These are phyloP conservation scores for Scheffersomyces cryptocercus DNA, from an alignment of 1,139 yeast species.

Conservation along the genomic window DNA sequence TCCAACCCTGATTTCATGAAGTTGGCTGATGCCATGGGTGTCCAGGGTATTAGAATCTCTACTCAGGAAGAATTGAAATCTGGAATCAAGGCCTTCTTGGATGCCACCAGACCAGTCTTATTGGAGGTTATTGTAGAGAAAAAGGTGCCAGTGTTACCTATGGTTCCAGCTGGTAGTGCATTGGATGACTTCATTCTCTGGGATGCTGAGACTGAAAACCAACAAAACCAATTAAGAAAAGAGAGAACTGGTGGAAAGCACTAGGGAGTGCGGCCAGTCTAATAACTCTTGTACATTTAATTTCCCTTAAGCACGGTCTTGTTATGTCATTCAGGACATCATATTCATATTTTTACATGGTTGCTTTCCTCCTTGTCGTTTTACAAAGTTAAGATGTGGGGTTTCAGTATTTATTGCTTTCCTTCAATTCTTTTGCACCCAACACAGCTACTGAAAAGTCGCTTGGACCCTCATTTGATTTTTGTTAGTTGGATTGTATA, in stretches of 20 bases:
- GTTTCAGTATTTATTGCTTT: background rate
- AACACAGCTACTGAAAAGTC: background rate
- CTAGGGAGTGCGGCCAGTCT: constrained; percentile 12
- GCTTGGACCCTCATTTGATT: background rate
- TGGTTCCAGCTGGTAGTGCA: constrained; percentile 97
- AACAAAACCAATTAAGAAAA: constrained; percentile 64
- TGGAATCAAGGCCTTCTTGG: constrained; percentile 69
- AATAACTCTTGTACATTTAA: background rate
- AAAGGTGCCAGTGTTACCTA: constrained; percentile 97
- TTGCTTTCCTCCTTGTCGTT: no score
- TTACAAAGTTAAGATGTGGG: background rate
- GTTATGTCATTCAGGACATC: background rate
- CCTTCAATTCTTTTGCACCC: background rate
- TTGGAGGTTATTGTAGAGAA: constrained; percentile 89
- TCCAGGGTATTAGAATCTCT: constrained; percentile 74
- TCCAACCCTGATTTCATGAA: constrained; percentile 89
- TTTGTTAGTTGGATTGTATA: background rate
- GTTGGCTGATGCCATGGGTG: constrained; percentile 91
- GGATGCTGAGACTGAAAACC: constrained; percentile 76
- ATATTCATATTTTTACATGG: background rate
- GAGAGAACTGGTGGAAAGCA: constrained; percentile 61
- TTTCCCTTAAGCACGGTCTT: background rate
- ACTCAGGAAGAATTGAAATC: constrained; percentile 60
- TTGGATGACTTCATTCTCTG: constrained; percentile 87
- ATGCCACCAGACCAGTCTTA: constrained; percentile 78